These are phyloP conservation scores for Periconia digitata DNA, from an alignment of 2,329 filamentous ascomycete species.

Conservation along the genomic window DNA sequence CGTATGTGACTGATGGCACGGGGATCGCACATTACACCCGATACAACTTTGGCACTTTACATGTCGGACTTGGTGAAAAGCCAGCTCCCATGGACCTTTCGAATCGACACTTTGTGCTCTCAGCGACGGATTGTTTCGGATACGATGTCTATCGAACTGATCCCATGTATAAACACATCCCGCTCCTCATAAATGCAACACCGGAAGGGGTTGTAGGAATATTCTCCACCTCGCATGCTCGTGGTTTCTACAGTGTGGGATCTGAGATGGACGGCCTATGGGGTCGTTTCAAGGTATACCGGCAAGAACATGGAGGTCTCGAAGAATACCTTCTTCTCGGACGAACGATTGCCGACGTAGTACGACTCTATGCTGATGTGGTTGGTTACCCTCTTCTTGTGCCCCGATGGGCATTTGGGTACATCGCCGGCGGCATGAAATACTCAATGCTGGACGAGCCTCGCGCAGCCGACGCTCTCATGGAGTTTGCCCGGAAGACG, in stretches of 20 bases:
- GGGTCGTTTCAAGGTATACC: conserved; percentile 73
- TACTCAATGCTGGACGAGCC: conserved; percentile 62
- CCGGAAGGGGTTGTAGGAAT: conserved; percentile 65
- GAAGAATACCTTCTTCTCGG: conserved; percentile 72
- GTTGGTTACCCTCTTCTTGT: conserved; percentile 69
- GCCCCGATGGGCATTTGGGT: conserved; percentile 73
- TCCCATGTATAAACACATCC: conserved; percentile 75
- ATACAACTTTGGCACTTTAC: conserved; percentile 64
- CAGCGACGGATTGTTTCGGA: conserved; percentile 71
- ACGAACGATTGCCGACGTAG: conserved; percentile 65
- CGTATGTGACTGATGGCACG: conserved; percentile 63
- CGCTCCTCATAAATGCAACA: conserved; percentile 69
- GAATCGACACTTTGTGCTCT: conserved; percentile 65
- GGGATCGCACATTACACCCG: conserved; percentile 67
- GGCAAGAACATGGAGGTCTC: conserved; percentile 70
- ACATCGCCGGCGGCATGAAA: conserved; percentile 68
- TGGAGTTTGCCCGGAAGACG: conserved; percentile 63
- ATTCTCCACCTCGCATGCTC: conserved; percentile 67
- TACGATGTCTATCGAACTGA: conserved; percentile 72
- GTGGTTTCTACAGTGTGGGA: conserved; percentile 67
- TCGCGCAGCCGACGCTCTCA: conserved; percentile 57
- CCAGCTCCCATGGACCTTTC: conserved; percentile 72
- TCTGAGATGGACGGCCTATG: conserved; percentile 76
- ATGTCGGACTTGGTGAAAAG: conserved; percentile 73
- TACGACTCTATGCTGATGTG: conserved; percentile 66